Evolutionary conservation across 2,329 filamentous ascomycete genomes (phyloP).

Genomic region (Clarireedia hainanense): DNA sequence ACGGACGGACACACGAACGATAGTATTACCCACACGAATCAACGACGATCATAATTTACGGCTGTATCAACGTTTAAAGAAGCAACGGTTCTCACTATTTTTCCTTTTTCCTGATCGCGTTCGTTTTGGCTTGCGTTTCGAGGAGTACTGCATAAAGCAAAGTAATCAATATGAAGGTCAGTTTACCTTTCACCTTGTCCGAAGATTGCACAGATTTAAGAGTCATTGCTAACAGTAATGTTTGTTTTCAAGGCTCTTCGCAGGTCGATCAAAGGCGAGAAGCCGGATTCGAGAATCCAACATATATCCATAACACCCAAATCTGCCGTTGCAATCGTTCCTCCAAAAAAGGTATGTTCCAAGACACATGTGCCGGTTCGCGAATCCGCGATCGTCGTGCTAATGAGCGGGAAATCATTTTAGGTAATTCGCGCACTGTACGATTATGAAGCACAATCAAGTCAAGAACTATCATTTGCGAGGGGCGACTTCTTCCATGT

Average conservation of each 20-base stretch:
- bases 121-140: constrained; percentile 11
- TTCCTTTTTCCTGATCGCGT: constrained; percentile 9
- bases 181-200: constrained; percentile 2
- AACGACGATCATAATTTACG: constrained; percentile 1
- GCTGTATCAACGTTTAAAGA: not conserved
- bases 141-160: constrained; percentile 15
- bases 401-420: constrained; percentile 4
- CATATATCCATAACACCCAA: constrained; percentile 63
- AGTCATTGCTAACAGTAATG: constrained; percentile 19
- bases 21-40: not conserved
- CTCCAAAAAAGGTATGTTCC: constrained; percentile 60
- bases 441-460: constrained; percentile 73
- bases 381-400: not conserved
- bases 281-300: constrained; percentile 47
- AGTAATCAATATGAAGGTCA: constrained; percentile 25
- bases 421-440: constrained; percentile 97
- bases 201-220: not conserved
- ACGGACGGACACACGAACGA: not conserved
- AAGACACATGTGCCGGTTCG: constrained; percentile 5
- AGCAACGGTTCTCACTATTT: not conserved
- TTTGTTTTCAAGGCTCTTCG: constrained; percentile 45
- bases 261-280: constrained; percentile 64
- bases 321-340: constrained; percentile 60
- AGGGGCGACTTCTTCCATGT: constrained; percentile 98
- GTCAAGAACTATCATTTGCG: constrained; percentile 80